Evolutionary conservation across 345 rosid genomes (phyloP).

Genomic region (Gossypium sturtianum): DNA sequence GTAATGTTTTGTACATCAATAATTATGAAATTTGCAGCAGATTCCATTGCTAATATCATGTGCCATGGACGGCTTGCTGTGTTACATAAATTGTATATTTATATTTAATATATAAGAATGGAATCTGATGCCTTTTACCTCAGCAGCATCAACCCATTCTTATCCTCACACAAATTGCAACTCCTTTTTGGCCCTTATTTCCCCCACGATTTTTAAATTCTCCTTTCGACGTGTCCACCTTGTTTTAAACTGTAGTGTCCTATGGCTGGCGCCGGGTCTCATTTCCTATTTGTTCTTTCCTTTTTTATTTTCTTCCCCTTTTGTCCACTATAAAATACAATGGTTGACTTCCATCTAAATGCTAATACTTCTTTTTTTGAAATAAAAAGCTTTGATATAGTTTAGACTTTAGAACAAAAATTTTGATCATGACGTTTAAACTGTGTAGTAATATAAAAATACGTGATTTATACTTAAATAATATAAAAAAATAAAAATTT

Average conservation of each 20-base stretch:
- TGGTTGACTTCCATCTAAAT: background rate
- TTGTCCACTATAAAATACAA: background rate
- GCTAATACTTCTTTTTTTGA: no score
- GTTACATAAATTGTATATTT: background rate
- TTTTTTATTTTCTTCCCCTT: background rate
- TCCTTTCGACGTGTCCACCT: background rate
- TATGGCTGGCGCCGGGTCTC: background rate
- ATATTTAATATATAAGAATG: background rate
- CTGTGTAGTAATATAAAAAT: no score
- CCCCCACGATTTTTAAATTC: background rate
- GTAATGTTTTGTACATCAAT: no score
- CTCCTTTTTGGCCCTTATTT: background rate
- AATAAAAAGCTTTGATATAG: no score
- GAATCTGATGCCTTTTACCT: background rate
- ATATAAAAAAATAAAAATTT: no score
- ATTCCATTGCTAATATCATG: background rate
- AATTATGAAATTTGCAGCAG: background rate
- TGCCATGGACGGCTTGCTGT: background rate
- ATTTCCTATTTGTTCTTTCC: no score
- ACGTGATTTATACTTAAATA: no score
- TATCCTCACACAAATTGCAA: background rate
- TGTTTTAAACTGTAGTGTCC: background rate
- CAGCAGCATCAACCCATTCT: background rate
- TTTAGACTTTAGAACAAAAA: no score
- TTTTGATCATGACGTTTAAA: no score